These are phyloP conservation scores for Peltaster fructicola DNA, from an alignment of 2,329 filamentous ascomycete genomes.

Conservation along the genomic window DNA sequence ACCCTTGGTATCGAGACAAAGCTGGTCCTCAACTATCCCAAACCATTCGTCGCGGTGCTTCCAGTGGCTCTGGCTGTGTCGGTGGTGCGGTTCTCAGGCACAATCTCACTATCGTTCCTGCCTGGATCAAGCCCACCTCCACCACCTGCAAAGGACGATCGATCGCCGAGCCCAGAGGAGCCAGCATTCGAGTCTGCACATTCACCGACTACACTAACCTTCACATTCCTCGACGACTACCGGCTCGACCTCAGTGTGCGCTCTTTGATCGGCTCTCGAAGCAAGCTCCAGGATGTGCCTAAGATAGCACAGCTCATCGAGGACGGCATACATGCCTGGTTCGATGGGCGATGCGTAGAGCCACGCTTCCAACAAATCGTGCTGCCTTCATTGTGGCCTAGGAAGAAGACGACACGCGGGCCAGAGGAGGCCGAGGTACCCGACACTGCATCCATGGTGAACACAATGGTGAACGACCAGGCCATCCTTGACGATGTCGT, in stretches of 20 bases:
- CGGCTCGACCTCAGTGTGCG: slow-evolving; percentile 66
- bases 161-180: slow-evolving; percentile 10
- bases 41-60: slow-evolving; percentile 69
- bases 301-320: slow-evolving; percentile 79
- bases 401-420: slow-evolving; percentile 66
- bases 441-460: slow-evolving; percentile 2
- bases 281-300: slow-evolving; percentile 65
- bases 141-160: slow-evolving; percentile 18
- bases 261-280: slow-evolving; percentile 63
- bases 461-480: slow-evolving; percentile 4
- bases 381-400: slow-evolving; percentile 64
- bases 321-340: slow-evolving; percentile 65
- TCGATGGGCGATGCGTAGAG: slow-evolving; percentile 72
- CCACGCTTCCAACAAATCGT: slow-evolving; percentile 77
- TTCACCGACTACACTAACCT: slow-evolving; percentile 62
- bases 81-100: slow-evolving; percentile 87
- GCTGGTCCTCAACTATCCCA: slow-evolving; percentile 84
- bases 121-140: slow-evolving; percentile 35
- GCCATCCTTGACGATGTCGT: slow-evolving; percentile 5
- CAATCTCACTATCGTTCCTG: slow-evolving; percentile 81
- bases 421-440: slow-evolving; percentile 32
- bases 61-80: slow-evolving; percentile 84
- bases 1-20: slow-evolving; percentile 91
- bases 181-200: slow-evolving; percentile 25
- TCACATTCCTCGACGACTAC: slow-evolving; percentile 85